Evolutionary conservation across 306 rosid genomes (phyloP), one percentile per base, ranked within the genome.

Genomic region (Amphicarpaea edgeworthii): DNA sequence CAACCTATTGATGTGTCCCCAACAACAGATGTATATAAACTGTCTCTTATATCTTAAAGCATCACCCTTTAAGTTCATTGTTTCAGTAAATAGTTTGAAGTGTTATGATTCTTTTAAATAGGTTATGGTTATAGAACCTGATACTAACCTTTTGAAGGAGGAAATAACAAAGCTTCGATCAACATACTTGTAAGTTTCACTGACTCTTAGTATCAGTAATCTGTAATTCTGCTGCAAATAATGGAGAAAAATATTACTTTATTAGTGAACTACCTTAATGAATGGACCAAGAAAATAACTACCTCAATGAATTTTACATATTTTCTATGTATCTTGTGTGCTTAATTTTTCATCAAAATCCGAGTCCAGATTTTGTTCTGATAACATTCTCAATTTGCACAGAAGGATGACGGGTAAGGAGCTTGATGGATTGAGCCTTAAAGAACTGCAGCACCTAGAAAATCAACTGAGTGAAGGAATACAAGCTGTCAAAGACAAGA

Each of bases 341-440:
- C 1, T 49, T 32, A 28, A 28, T 21, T 49, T 32, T 8, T 70
- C 12, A 5, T 66, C 46, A 12, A 12, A 32, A 43, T 53, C 32
- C 32, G 17, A 60, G 60, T 46, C 78, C 63, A n/a, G 4, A 46
- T 66, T 45, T 37, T 51, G 20, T 68, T 61, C 11, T 60, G 47
- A 73, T 73, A 9, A 8, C 12, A 43, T 53, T 30, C 16, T 42
- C 23, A 72, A 19, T 19, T 77, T 47, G 46, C 85, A 43, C 46
- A 93, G 98, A 84, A 84, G 83, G 67, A 77, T 86, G 90, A 80
- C 30, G 77, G 94, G 96, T 38, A 84, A 90, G 75, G 89, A 88
- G 69, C 82, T 93, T 68, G 89, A 93, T 68, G 90, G 86, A 12
- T 66, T 93, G 88, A 81, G 80, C 79, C 75, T 81, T 11, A 87